These are phyloP conservation scores for Prosopis cineraria DNA, from an alignment of 306 rosid genomes.

Conservation along the genomic window DNA sequence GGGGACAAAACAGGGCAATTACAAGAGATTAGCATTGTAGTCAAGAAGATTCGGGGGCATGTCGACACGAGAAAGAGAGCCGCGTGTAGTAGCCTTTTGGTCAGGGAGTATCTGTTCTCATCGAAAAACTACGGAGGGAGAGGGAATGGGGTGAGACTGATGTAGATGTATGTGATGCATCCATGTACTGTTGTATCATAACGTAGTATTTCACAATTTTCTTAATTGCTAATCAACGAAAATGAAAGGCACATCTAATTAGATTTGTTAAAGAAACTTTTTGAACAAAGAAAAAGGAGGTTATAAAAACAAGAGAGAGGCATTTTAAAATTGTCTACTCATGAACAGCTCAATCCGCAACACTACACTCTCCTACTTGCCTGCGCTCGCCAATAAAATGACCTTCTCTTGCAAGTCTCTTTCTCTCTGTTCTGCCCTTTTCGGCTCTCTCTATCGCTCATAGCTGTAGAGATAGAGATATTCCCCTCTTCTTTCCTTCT, in stretches of 20 bases:
- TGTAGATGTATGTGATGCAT: neutral
- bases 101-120: slow-evolving; percentile 10
- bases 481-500: slow-evolving; percentile 41
- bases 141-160: neutral
- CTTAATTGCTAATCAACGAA: slow-evolving; percentile 16
- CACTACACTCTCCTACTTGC: neutral
- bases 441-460: slow-evolving; percentile 49
- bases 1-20: neutral
- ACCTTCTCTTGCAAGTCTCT: slow-evolving; percentile 39
- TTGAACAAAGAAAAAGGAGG: neutral
- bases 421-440: slow-evolving; percentile 39
- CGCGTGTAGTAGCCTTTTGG: slow-evolving; percentile 9
- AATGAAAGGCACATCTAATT: slow-evolving; percentile 8
- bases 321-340: slow-evolving; percentile 35
- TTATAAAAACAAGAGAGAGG: neutral
- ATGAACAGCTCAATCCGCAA: slow-evolving; percentile 53
- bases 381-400: slow-evolving; percentile 49
- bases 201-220: neutral
- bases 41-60: slow-evolving; percentile 13
- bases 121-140: neutral
- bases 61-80: neutral
- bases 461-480: slow-evolving; percentile 42
- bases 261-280: neutral
- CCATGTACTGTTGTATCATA: too few relatives aligned
- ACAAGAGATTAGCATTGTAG: neutral